Base-by-base conservation (phyloP, 2,329 filamentous ascomycete species). In the Macrophomina tecta region DNA sequence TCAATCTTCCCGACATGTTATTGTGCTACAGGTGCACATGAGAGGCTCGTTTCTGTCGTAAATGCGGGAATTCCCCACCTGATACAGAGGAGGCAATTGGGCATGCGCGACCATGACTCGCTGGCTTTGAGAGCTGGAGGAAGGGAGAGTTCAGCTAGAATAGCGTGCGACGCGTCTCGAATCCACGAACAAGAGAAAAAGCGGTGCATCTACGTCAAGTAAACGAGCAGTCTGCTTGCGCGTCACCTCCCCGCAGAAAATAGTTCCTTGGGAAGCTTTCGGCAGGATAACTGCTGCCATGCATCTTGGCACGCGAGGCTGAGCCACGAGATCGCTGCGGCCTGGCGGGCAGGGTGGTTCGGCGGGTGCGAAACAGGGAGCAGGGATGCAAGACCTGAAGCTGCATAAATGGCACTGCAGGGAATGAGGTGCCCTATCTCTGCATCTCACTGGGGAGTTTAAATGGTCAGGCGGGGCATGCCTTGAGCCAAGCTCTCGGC, bases 1-100 rank as follows among this genome's bases (percentile, higher is more conserved):
- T 66, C 30, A 36, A 34, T 34, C 32, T 34, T 40, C 51, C 62
- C 51, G 2, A 65, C 63, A 65, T 48, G 23, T n/a, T n/a, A 11
- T 56, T 48, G 18, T 3, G 5, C 9, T 32, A 14, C 7, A 23
- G 6, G 14, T 12, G 14, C 16, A 34, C 14, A 14, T 34, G 32
- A 11, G 52, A 18, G 52, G 52, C 52, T 38, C 46, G 18, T 36
- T 45, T 30, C 36, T 23, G 53, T 23, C 32, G 32, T 5, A 11
- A 18, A 32, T 12, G 11, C 28, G 23, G 32, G 48, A 18, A 11
- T 34, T 8, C 49, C 49, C 49, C 4, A 16, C 28, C 49, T 36
- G 23, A 5, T 12, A 11, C 30, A 12, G 49, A 36, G 30, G 9
- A 36, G 49, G 49, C 48, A 53, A 53, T 34, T 30, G 12, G 5